Base-by-base conservation (phyloP, 1,284 basidiomycete genomes). In the Apiotrichum veenhuisii region DNA sequence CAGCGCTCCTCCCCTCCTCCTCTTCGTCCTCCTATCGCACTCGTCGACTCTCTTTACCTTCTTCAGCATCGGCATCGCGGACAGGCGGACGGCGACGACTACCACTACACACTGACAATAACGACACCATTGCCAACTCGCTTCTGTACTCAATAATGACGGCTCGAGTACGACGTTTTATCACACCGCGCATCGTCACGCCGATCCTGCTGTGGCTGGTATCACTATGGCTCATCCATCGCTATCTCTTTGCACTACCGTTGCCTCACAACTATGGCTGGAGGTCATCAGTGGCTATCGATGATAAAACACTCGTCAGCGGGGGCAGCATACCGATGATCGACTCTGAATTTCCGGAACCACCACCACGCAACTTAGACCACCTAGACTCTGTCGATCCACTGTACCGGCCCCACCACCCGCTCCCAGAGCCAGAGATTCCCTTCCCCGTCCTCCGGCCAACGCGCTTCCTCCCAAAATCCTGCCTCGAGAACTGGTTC, bases 401-500 rank as follows among this genome's bases (percentile, higher is more conserved):
- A 1, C 53, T 52, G 18, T 74, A 65, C 52, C 65, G 75, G 15
- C 64, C 73, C 0, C 57, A 71, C 41, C 27, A 40, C 8, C 72
- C 73, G 0, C 50, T 71, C 7, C 49, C 56, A 4, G 57, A 65
- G 3, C 73, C 71, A 0, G 55, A 59, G 7, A 40, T 64, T 0
- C 73, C 75, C 0, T 73, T 73, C 49, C 75, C 75, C 1, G 46
- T 65, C 4, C 57, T 76, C 7, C 54, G 68, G 17, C 65, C 71
- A 0, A 72, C 72, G 0, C 50, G 69, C 26, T 70, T 72, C 46
- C 55, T 77, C 0, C 71, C 75, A 0, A 46, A 58, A 5, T 47
- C 51, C 54, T 77, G 74, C 50, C 44, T 75, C 17, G 73, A 75
- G 46, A 63, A 65, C 23, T 77, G 75, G 74, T 72, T 75, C 48